These are phyloP conservation scores for Scolecobasidium constrictum DNA, from an alignment of 2,329 filamentous ascomycete genomes.

Conservation along the genomic window DNA sequence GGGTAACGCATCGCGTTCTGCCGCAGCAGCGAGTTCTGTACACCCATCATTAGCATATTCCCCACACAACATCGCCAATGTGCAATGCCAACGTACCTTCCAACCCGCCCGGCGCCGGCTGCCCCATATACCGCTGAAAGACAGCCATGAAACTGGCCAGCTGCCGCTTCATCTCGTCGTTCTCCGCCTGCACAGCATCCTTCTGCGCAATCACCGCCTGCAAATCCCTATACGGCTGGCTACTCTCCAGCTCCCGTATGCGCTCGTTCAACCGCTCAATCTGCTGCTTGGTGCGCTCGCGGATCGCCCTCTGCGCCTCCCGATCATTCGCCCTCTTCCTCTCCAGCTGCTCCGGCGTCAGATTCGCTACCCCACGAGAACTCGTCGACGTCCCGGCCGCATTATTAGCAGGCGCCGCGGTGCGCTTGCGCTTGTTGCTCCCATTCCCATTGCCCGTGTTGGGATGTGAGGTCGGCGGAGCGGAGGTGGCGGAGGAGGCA, in stretches of 20 bases:
- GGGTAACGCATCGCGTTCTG: slow-evolving; percentile 34
- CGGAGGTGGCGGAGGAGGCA: background rate
- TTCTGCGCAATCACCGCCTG: slow-evolving; percentile 66
- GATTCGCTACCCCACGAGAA: slow-evolving; percentile 65
- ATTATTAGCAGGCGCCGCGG: too few species aligned
- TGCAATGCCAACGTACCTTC: slow-evolving; percentile 2
- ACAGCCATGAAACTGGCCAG: slow-evolving; percentile 55
- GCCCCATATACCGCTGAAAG: slow-evolving; percentile 48
- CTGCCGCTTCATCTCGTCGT: slow-evolving; percentile 62
- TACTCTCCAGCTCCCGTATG: slow-evolving; percentile 65
- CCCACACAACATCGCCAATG: background rate
- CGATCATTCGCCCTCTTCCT: slow-evolving; percentile 88
- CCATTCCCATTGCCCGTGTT: slow-evolving; percentile 1
- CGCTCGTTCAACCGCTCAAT: slow-evolving; percentile 64
- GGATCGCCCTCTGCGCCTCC: slow-evolving; percentile 75
- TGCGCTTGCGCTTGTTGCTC: slow-evolving; percentile 8
- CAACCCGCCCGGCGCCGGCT: background rate
- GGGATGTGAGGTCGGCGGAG: too few species aligned
- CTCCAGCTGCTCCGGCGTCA: slow-evolving; percentile 79
- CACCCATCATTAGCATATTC: too few species aligned
- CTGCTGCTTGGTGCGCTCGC: slow-evolving; percentile 69
- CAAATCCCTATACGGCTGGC: slow-evolving; percentile 75
- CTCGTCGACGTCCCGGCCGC: slow-evolving; percentile 4
- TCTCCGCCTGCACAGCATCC: slow-evolving; percentile 67
- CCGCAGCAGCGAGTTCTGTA: slow-evolving; percentile 36